Percentiles rank a stretch among this genome's conserved stretches.
phyloP scores from a whole-genome alignment of 1,139 yeast species.

The Nadsonia commutata region DNA sequence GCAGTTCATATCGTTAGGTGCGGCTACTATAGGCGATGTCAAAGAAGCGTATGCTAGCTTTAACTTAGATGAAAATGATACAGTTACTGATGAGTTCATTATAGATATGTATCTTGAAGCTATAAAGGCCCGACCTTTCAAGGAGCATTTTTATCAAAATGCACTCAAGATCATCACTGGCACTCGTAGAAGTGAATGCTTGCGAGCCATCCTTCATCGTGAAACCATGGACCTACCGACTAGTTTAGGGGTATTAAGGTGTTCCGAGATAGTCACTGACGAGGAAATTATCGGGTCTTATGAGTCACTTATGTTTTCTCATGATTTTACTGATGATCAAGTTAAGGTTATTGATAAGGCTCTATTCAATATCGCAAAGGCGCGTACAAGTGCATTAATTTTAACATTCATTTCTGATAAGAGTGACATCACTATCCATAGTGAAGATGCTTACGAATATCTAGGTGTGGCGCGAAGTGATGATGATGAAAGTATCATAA shows the following conservation, averaged over 20 bases:
- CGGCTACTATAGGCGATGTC: slow-evolving; percentile 49
- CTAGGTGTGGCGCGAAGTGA: slow-evolving; percentile 17
- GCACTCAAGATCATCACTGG: slow-evolving; percentile 15
- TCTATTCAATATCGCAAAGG: slow-evolving; percentile 43
- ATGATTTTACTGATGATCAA: slow-evolving; percentile 2
- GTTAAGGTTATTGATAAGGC: slow-evolving; percentile 25
- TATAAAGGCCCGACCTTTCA: slow-evolving; percentile 9
- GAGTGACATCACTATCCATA: slow-evolving; percentile 20
- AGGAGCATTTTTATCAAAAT: slow-evolving; percentile 8
- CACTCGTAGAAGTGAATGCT: slow-evolving; percentile 23
- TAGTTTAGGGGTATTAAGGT: neutral
- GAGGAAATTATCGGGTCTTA: slow-evolving; percentile 7
- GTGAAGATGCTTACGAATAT: slow-evolving; percentile 43
- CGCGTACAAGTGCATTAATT: slow-evolving; percentile 33
- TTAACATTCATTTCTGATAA: slow-evolving; percentile 8
- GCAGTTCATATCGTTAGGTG: slow-evolving; percentile 39
- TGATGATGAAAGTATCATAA: slow-evolving; percentile 17
- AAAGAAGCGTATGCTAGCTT: slow-evolving; percentile 38
- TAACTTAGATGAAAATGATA: slow-evolving; percentile 29
- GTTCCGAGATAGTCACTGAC: slow-evolving; percentile 3
- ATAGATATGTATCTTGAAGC: slow-evolving; percentile 14
- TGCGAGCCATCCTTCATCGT: neutral
- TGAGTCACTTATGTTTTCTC: slow-evolving; percentile 6
- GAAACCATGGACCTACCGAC: neutral
- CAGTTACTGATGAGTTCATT: slow-evolving; percentile 14